Percentiles rank a stretch among this genome's conserved stretches.
Evolutionary conservation across 495 filamentous ascomycete species (phyloP).

Genomic region (Entonaema liquescens): DNA sequence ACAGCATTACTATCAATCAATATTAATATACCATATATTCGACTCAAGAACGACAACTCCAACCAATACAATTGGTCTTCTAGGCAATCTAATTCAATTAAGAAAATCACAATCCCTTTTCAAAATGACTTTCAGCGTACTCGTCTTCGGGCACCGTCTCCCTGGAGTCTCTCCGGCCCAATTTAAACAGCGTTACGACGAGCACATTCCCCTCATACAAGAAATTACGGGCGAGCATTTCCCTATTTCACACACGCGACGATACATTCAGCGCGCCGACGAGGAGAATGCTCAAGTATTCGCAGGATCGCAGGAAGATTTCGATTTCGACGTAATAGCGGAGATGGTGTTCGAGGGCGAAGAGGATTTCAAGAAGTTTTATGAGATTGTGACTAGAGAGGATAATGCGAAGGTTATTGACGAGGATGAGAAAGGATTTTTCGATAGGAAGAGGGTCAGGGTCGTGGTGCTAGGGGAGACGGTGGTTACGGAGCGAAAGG

Average conservation of each 20-base stretch:
- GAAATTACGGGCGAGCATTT: constrained; percentile 8
- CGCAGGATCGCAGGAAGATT: constrained; percentile 12
- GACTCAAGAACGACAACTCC: background rate
- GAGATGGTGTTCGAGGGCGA: constrained; percentile 20
- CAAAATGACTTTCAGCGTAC: background rate
- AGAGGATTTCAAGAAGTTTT: background rate
- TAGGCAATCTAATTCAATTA: background rate
- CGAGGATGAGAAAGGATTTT: constrained; percentile 6
- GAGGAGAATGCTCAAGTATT: background rate
- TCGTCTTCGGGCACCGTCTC: constrained; percentile 8
- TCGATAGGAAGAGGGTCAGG: background rate
- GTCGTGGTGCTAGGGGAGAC: constrained; percentile 13
- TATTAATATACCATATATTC: background rate
- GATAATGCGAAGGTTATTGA: constrained; percentile 5
- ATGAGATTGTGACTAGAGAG: background rate
- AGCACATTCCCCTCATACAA: background rate
- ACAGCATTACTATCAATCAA: background rate
- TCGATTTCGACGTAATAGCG: constrained; percentile 16
- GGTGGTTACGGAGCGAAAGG: background rate
- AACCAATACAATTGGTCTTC: background rate
- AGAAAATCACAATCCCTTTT: background rate
- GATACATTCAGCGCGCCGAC: constrained; percentile 11
- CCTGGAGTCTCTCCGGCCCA: constrained; percentile 6
- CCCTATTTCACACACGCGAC: constrained; percentile 11
- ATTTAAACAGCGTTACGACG: constrained; percentile 13